Evolutionary conservation across 2,329 filamentous ascomycete species (phyloP).

Genomic region (Podosphaera leucotricha): DNA sequence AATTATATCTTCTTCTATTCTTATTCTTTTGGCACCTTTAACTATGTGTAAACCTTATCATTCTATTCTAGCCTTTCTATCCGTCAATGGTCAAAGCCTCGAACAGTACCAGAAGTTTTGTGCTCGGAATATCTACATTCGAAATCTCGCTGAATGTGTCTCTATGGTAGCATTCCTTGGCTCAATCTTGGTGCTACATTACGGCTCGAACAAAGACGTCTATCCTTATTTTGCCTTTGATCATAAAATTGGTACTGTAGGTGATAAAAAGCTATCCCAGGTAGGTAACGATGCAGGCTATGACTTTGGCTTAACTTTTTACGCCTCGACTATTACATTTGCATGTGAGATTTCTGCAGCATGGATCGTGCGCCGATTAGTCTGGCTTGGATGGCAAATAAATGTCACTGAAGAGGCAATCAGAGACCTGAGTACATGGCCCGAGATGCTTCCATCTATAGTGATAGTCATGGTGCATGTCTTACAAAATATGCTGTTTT

Average conservation of each 20-base stretch:
- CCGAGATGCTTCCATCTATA: slow-evolving; percentile 40
- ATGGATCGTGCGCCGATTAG: slow-evolving; percentile 32
- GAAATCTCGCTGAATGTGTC: slow-evolving; percentile 41
- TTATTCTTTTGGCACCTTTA: slow-evolving; percentile 39
- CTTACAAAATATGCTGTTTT: slow-evolving; percentile 49
- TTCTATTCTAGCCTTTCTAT: slow-evolving; percentile 27
- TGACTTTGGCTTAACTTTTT: slow-evolving; percentile 39
- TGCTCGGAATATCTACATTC: slow-evolving; percentile 42
- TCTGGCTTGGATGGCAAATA: slow-evolving; percentile 33
- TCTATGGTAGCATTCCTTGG: slow-evolving; percentile 46
- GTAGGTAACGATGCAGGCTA: slow-evolving; percentile 21
- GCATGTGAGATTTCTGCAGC: slow-evolving; percentile 40
- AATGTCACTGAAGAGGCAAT: slow-evolving; percentile 41
- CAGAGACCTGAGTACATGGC: slow-evolving; percentile 40
- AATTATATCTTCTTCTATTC: slow-evolving; percentile 34
- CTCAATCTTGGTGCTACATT: slow-evolving; percentile 40
- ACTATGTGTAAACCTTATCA: slow-evolving; percentile 38
- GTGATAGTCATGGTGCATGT: slow-evolving; percentile 44
- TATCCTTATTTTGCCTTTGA: slow-evolving; percentile 50
- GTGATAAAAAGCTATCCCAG: not conserved
- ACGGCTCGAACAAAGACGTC: slow-evolving; percentile 40
- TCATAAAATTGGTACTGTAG: slow-evolving; percentile 6
- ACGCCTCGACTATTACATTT: slow-evolving; percentile 40
- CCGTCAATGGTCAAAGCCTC: slow-evolving; percentile 35
- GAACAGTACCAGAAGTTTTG: slow-evolving; percentile 41